Evolutionary conservation across 169 alveolate species (phyloP).

Genomic region (Cryptosporidium meleagridis): DNA sequence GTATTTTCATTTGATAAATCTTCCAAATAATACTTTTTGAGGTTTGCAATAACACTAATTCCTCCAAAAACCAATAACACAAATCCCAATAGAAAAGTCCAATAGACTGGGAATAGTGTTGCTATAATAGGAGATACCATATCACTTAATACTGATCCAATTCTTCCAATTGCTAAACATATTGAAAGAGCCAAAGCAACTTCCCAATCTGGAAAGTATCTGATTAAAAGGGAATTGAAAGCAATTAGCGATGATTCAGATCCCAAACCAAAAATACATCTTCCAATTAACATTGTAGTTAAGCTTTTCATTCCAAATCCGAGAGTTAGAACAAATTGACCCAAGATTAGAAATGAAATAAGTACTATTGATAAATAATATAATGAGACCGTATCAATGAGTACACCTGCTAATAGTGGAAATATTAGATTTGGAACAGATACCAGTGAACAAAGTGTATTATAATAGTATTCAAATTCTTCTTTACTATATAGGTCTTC

Average conservation of each 20-base stretch:
- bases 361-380: constrained; percentile 43
- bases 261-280: constrained; percentile 70
- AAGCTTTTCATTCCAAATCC: constrained; percentile 66
- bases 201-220: constrained; percentile 72
- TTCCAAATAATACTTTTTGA: constrained; percentile 46
- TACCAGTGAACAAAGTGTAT: constrained; percentile 58
- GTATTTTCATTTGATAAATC: not conserved
- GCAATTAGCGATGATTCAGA: constrained; percentile 68
- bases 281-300: constrained; percentile 45
- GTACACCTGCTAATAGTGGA: constrained; percentile 60
- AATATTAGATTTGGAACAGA: constrained; percentile 66
- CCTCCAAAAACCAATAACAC: constrained; percentile 48
- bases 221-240: constrained; percentile 54
- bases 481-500: constrained; percentile 59
- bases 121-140: constrained; percentile 73
- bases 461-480: constrained; percentile 62
- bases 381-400: constrained; percentile 58
- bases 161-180: constrained; percentile 72
- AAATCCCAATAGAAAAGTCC: constrained; percentile 62
- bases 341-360: constrained; percentile 40
- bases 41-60: constrained; percentile 39
- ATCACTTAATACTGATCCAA: constrained; percentile 71
- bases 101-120: constrained; percentile 63
- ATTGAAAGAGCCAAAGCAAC: constrained; percentile 64
- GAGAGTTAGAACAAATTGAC: constrained; percentile 33